phyloP scores from a whole-genome alignment of 352 stramenopile species.

The Thraustochytrium striatum region DNA sequence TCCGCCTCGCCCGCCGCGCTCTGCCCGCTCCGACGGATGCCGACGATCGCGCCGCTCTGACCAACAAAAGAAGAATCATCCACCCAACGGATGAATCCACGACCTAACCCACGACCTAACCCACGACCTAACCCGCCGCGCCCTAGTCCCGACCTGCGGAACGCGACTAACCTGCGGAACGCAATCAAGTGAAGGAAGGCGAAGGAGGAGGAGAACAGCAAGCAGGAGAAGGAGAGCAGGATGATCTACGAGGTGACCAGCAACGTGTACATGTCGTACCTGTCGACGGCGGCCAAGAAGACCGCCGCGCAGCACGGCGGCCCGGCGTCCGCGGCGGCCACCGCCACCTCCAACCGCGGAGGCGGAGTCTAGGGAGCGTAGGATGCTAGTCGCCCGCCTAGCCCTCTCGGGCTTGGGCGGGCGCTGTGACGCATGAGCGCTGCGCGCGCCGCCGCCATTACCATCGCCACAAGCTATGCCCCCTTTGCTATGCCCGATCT shows the following conservation, averaged over 20 bases:
- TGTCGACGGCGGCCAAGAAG: background rate
- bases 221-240: background rate
- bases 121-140: too few relatives aligned
- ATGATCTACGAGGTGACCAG: conserved; percentile 47
- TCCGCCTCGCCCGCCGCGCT: too few relatives aligned
- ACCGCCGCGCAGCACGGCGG: background rate
- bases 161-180: too few relatives aligned
- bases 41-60: too few relatives aligned
- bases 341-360: background rate
- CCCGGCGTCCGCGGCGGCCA: background rate
- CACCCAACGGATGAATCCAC: too few relatives aligned
- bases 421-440: background rate
- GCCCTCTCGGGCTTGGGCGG: background rate
- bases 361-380: background rate
- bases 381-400: background rate
- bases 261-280: background rate
- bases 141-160: too few relatives aligned
- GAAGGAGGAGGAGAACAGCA: background rate
- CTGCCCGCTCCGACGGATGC: too few relatives aligned
- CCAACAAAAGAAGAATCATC: too few relatives aligned
- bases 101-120: too few relatives aligned
- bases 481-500: background rate
- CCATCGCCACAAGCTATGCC: background rate
- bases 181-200: background rate
- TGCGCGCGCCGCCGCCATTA: background rate